These are phyloP conservation scores for Mycena vulgaris DNA, from an alignment of 768 basidiomycete species.

Conservation along the genomic window DNA sequence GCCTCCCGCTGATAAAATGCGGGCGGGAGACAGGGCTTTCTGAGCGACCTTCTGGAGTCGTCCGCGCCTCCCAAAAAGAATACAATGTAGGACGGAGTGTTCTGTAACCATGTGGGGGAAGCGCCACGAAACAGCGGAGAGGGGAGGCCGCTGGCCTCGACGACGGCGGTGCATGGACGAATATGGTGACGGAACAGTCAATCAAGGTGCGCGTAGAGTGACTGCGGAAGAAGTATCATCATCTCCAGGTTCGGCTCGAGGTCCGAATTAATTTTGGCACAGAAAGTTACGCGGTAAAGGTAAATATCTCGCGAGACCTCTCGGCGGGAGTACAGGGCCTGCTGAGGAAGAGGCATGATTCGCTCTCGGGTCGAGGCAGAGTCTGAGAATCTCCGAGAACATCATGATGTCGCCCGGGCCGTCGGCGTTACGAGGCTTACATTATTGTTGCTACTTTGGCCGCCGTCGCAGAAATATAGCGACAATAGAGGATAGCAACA, in stretches of 20 bases:
- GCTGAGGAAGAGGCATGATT: too few relatives aligned
- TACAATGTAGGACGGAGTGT: background rate
- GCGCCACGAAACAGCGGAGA: background rate
- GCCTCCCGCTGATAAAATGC: too few relatives aligned
- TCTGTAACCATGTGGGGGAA: background rate
- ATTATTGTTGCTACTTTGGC: background rate
- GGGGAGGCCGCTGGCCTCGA: background rate
- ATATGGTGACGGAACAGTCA: too few relatives aligned
- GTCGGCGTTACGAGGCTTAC: background rate
- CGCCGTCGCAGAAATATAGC: background rate
- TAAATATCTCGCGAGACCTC: too few relatives aligned
- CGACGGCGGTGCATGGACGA: background rate
- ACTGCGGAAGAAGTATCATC: too few relatives aligned
- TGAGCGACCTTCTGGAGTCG: background rate
- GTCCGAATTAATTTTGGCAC: too few relatives aligned
- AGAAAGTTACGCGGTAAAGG: too few relatives aligned
- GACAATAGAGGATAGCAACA: background rate
- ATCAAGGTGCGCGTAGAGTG: too few relatives aligned
- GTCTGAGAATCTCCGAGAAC: background rate
- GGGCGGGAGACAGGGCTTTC: background rate
- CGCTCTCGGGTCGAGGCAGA: too few relatives aligned
- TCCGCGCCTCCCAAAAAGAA: background rate
- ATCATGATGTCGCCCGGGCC: background rate
- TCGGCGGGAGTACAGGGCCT: too few relatives aligned
- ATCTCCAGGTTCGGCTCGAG: too few relatives aligned